phyloP scores from a whole-genome alignment of 257 asterid species.

The Nicotiana paniculata region DNA sequence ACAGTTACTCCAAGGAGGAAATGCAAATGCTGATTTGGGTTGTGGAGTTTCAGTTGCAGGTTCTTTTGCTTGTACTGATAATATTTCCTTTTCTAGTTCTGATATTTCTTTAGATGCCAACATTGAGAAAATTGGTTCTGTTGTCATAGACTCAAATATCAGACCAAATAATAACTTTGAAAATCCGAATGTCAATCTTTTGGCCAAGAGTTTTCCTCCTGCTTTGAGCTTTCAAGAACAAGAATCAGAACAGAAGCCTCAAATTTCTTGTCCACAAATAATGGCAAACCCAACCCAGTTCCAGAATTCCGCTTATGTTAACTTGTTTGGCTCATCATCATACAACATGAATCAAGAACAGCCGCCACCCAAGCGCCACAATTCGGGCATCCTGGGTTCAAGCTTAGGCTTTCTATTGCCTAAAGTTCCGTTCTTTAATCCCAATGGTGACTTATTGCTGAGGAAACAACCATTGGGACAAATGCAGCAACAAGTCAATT shows the following conservation, averaged over 20 bases:
- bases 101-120: slow-evolving; percentile 7
- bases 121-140: slow-evolving; percentile 16
- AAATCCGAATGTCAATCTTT: slow-evolving; percentile 6
- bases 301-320: slow-evolving; percentile 14
- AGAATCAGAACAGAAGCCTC: not conserved
- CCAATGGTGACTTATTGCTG: slow-evolving; percentile 9
- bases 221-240: slow-evolving; percentile 5
- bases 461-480: slow-evolving; percentile 9
- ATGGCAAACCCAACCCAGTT: too few species aligned
- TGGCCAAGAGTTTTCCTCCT: not conserved
- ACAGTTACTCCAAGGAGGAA: slow-evolving; percentile 19
- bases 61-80: slow-evolving; percentile 11
- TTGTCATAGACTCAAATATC: slow-evolving; percentile 2
- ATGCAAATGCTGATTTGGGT: slow-evolving; percentile 18
- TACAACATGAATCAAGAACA: slow-evolving; percentile 18
- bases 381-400: slow-evolving; percentile 15
- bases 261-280: too few species aligned
- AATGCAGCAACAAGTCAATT: slow-evolving; percentile 7
- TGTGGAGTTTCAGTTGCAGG: slow-evolving; percentile 13
- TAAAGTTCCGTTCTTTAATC: slow-evolving; percentile 18
- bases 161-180: not conserved
- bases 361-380: slow-evolving; percentile 31
- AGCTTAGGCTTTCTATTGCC: slow-evolving; percentile 8
- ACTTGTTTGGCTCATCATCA: slow-evolving; percentile 5
- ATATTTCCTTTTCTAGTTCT: slow-evolving; percentile 10